These are phyloP conservation scores for Nicotiana obtusifolia DNA, from an alignment of 257 asterid species.

Conservation along the genomic window DNA sequence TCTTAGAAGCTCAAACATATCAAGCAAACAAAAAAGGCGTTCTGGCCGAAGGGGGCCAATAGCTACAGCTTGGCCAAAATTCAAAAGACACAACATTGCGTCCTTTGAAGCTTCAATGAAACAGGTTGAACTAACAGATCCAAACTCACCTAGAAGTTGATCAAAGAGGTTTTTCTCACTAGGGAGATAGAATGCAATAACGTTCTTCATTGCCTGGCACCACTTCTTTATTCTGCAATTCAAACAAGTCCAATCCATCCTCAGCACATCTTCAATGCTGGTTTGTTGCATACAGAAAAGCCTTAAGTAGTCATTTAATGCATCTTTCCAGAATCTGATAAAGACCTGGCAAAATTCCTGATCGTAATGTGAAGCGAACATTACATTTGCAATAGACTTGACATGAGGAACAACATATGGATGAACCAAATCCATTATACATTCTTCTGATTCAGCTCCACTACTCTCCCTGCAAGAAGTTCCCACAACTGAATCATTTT, in stretches of 20 bases:
- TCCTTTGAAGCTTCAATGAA: conserved; percentile 48
- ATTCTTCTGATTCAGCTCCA: conserved; percentile 38
- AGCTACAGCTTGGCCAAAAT: conserved; percentile 55
- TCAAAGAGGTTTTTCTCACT: conserved; percentile 37
- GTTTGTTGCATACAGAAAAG: conserved; percentile 29
- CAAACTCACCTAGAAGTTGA: conserved; percentile 42
- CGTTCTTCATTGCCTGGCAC: conserved; percentile 37
- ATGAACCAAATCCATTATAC: conserved; percentile 43
- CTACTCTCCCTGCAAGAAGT: conserved; percentile 27
- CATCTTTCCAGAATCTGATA: conserved; percentile 41
- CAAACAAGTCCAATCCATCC: conserved; percentile 56
- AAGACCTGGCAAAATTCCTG: conserved; percentile 44
- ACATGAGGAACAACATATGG: conserved; percentile 44
- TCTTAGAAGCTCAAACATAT: conserved; percentile 52
- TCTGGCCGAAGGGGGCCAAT: conserved; percentile 52
- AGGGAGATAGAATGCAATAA: conserved; percentile 37
- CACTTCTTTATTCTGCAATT: conserved; percentile 45
- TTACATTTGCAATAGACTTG: conserved; percentile 42
- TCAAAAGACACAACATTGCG: conserved; percentile 40
- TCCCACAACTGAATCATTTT: conserved; percentile 38
- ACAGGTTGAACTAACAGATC: conserved; percentile 26
- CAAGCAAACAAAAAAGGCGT: conserved; percentile 50
- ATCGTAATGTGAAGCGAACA: conserved; percentile 44
- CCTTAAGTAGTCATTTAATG: conserved; percentile 33
- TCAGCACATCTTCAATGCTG: conserved; percentile 58